Evolutionary conservation across 768 basidiomycete species (phyloP).

Genomic region (Peribolospora baueri): DNA sequence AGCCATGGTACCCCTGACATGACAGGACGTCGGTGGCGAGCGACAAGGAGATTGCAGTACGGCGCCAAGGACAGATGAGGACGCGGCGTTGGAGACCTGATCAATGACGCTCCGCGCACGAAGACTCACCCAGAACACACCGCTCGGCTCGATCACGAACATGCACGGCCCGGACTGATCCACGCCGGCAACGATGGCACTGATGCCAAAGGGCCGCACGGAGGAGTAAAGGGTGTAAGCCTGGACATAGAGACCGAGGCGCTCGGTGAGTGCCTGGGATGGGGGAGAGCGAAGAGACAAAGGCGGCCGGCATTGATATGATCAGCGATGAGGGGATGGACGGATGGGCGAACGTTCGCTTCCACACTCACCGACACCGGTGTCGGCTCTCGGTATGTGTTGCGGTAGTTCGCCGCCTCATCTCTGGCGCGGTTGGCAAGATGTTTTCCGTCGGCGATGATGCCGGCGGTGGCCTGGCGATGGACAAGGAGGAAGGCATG

Average conservation of each 20-base stretch:
- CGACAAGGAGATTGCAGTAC: no score
- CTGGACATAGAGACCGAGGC: conserved; percentile 72
- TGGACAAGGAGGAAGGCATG: not conserved
- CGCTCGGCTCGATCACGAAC: conserved; percentile 83
- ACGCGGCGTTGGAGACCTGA: no score
- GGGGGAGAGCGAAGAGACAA: conserved; percentile 8
- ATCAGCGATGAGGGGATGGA: not conserved
- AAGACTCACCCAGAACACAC: conserved; percentile 53
- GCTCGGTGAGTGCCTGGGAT: conserved; percentile 38
- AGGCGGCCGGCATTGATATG: conserved; percentile 11
- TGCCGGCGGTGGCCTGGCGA: conserved; percentile 63
- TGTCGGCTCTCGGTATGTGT: conserved; percentile 44
- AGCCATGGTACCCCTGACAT: conserved; percentile 68
- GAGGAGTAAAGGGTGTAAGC: conserved; percentile 94
- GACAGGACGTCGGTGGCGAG: no score
- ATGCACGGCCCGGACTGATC: conserved; percentile 52
- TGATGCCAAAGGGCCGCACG: conserved; percentile 87
- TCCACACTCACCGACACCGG: conserved; percentile 42
- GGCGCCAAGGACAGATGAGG: no score
- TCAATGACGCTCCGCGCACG: no score
- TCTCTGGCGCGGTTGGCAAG: conserved; percentile 60
- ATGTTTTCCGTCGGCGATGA: conserved; percentile 79
- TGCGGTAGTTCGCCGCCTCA: conserved; percentile 51
- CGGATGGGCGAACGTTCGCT: no score
- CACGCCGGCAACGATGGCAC: conserved; percentile 66